phyloP scores from a whole-genome alignment of 371 early-diverging fungal genomes.

The Apophysomyces elegans region DNA sequence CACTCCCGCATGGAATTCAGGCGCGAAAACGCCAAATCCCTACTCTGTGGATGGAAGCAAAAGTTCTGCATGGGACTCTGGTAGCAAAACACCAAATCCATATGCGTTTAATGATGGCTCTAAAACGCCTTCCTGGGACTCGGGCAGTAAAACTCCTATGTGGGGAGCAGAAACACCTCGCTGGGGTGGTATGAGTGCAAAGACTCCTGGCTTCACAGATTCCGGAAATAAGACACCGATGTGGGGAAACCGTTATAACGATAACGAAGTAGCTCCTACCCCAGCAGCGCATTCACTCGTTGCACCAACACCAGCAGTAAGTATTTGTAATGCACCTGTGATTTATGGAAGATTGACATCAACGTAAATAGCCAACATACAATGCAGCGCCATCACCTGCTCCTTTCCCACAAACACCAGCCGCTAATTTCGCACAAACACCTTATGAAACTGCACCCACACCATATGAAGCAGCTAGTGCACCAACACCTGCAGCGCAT shows the following conservation, averaged over 20 bases:
- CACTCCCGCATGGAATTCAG: slow-evolving; percentile 83
- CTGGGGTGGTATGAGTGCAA: slow-evolving; percentile 51
- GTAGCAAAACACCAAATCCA: slow-evolving; percentile 64
- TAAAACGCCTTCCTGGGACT: slow-evolving; percentile 76
- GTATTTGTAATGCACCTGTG: slow-evolving; percentile 1
- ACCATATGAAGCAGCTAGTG: slow-evolving; percentile 44
- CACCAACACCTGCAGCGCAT: slow-evolving; percentile 41
- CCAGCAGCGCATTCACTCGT: slow-evolving; percentile 40
- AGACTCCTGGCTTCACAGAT: slow-evolving; percentile 69
- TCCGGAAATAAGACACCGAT: slow-evolving; percentile 64
- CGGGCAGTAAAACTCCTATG: slow-evolving; percentile 65
- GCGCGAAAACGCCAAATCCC: slow-evolving; percentile 72
- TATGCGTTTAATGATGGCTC: slow-evolving; percentile 56
- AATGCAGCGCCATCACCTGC: slow-evolving; percentile 49
- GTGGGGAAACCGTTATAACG: slow-evolving; percentile 29
- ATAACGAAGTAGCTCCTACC: slow-evolving; percentile 46
- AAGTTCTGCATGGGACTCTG: slow-evolving; percentile 76
- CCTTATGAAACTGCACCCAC: slow-evolving; percentile 42
- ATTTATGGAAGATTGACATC: not conserved
- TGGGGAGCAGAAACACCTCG: slow-evolving; percentile 29
- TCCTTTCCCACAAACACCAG: slow-evolving; percentile 52
- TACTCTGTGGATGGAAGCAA: slow-evolving; percentile 64
- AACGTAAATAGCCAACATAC: slow-evolving; percentile 22
- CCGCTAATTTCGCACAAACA: slow-evolving; percentile 45
- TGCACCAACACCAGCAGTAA: slow-evolving; percentile 49